These are phyloP conservation scores for Lolium perenne DNA, from an alignment of 176 grass and related monocot genomes.

Conservation along the genomic window DNA sequence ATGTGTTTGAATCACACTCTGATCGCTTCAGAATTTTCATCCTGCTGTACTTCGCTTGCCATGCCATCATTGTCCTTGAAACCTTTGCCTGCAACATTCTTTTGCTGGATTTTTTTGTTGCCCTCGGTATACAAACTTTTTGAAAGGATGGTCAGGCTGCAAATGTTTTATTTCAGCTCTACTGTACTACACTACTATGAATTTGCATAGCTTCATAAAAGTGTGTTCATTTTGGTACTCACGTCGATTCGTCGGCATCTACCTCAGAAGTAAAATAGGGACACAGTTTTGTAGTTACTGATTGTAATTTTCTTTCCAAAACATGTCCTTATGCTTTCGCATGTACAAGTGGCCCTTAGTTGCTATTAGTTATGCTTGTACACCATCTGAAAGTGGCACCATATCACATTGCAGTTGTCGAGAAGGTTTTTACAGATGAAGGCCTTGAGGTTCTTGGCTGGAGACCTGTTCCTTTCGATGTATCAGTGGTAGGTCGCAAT, in stretches of 20 bases:
- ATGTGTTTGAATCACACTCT: conserved; percentile 23
- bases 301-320: conserved; percentile 6
- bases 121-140: conserved; percentile 2
- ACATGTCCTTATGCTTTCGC: conserved; percentile 5
- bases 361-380: conserved; percentile 27
- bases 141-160: neutral
- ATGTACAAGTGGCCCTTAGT: conserved; percentile 1
- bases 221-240: neutral
- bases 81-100: conserved; percentile 21
- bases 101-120: conserved; percentile 19
- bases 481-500: conserved; percentile 78
- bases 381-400: conserved; percentile 40
- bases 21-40: conserved; percentile 26
- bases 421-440: conserved; percentile 83
- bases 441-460: conserved; percentile 96
- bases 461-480: conserved; percentile 86
- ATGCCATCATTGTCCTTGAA: neutral
- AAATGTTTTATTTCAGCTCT: conserved; percentile 12
- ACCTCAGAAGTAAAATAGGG: conserved; percentile 27
- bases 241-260: neutral
- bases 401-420: conserved; percentile 69
- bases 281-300: neutral
- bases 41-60: conserved; percentile 26
- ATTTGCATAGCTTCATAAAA: conserved; percentile 7
- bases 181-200: conserved; percentile 4